These are phyloP conservation scores for Populus simonii DNA, from an alignment of 345 rosid genomes.

Conservation along the genomic window DNA sequence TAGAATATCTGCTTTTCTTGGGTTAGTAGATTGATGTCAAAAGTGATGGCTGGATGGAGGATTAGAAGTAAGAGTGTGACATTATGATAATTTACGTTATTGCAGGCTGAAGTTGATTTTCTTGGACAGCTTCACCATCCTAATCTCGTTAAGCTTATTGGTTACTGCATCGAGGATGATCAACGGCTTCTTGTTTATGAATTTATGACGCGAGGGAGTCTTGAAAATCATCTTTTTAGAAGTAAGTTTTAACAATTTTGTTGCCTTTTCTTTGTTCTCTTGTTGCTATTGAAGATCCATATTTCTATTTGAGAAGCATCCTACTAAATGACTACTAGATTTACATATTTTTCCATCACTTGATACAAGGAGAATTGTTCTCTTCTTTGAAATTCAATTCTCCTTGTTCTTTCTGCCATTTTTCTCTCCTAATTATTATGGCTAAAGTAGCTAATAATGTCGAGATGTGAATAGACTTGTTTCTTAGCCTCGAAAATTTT, in stretches of 20 bases:
- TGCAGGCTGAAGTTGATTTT: slow-evolving; percentile 41
- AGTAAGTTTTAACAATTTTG: slow-evolving; percentile 15
- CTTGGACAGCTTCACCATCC: slow-evolving; percentile 35
- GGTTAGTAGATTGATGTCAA: slow-evolving; percentile 41
- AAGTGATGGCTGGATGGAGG: slow-evolving; percentile 15
- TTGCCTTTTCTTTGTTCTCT: neutral
- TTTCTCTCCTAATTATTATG: neutral
- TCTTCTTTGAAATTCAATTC: neutral
- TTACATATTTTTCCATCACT: neutral
- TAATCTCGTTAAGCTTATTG: slow-evolving; percentile 36
- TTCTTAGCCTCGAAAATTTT: neutral
- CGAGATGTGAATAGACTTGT: neutral
- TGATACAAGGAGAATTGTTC: neutral
- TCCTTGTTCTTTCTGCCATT: neutral
- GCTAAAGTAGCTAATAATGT: neutral
- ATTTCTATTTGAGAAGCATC: neutral
- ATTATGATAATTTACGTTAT: slow-evolving; percentile 12
- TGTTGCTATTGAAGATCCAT: neutral
- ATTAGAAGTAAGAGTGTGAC: slow-evolving; percentile 15
- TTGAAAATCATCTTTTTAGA: slow-evolving; percentile 37
- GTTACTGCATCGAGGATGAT: slow-evolving; percentile 35
- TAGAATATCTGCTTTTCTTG: slow-evolving; percentile 36
- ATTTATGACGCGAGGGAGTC: slow-evolving; percentile 36
- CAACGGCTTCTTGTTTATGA: slow-evolving; percentile 34
- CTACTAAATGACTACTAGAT: neutral